phyloP scores from a whole-genome alignment of 805 yeast species.

The Wickerhamiella sergipiensis region DNA sequence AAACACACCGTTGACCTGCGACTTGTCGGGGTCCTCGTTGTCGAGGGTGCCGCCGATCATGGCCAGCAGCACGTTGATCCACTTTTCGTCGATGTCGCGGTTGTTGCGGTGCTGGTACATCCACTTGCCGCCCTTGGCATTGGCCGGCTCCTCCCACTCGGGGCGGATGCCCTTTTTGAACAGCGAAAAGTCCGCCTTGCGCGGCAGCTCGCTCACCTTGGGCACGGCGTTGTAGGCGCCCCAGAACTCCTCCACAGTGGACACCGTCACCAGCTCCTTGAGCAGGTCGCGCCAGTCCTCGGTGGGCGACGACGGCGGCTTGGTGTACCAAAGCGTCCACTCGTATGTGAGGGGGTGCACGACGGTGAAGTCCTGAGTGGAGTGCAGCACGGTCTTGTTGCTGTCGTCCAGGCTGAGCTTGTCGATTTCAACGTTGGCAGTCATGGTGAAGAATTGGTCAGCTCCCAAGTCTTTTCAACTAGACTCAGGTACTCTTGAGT shows the following conservation, averaged over 20 bases:
- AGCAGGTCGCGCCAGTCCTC: slow-evolving; percentile 89
- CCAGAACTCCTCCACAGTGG: slow-evolving; percentile 98
- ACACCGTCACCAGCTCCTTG: slow-evolving; percentile 82
- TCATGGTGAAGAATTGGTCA: not conserved
- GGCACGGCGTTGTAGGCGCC: slow-evolving; percentile 92
- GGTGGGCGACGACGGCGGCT: slow-evolving; percentile 56
- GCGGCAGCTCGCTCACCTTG: slow-evolving; percentile 77
- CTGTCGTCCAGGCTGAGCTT: slow-evolving; percentile 20
- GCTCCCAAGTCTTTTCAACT: not conserved
- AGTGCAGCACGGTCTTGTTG: slow-evolving; percentile 40
- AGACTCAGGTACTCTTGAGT: too few species aligned
- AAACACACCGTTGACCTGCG: slow-evolving; percentile 89
- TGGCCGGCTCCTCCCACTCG: slow-evolving; percentile 93
- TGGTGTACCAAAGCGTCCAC: slow-evolving; percentile 97
- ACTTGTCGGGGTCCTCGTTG: slow-evolving; percentile 60
- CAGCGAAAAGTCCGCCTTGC: slow-evolving; percentile 86
- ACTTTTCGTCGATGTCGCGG: slow-evolving; percentile 66
- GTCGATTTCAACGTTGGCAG: slow-evolving; percentile 8
- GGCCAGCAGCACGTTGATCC: slow-evolving; percentile 62
- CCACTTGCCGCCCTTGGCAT: slow-evolving; percentile 92
- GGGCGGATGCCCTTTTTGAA: slow-evolving; percentile 91
- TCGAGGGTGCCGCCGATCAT: slow-evolving; percentile 94
- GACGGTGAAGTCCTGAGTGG: slow-evolving; percentile 41
- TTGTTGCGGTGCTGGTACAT: slow-evolving; percentile 45
- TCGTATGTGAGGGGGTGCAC: slow-evolving; percentile 80